Evolutionary conservation across 2,329 filamentous ascomycete genomes (phyloP).

Genomic region (Ceratocystis lukuohia): DNA sequence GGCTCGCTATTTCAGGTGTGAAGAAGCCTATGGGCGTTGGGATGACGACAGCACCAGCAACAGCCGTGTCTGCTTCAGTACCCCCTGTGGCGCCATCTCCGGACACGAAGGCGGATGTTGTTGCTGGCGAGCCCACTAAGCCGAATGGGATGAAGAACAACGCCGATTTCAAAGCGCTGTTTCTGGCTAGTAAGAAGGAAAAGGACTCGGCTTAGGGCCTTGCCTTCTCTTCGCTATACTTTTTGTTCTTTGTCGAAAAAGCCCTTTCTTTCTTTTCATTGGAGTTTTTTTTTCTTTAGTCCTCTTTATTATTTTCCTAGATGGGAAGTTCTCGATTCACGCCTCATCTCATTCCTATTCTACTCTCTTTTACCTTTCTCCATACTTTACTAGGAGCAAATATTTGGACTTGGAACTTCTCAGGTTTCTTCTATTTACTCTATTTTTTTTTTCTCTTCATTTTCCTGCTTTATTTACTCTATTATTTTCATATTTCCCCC

Average conservation of each 20-base stretch:
- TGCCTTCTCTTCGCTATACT: not conserved
- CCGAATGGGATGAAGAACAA: conserved; percentile 34
- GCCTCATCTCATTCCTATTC: not conserved
- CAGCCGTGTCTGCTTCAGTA: conserved; percentile 23
- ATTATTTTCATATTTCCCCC: not conserved
- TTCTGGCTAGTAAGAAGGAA: conserved; percentile 23
- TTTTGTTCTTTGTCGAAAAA: not conserved
- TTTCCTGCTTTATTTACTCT: not conserved
- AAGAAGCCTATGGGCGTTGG: conserved; percentile 17
- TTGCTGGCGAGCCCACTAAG: conserved; percentile 12
- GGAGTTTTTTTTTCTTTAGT: not conserved
- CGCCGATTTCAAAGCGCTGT: conserved; percentile 45
- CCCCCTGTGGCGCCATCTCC: conserved; percentile 21
- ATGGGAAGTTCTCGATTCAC: not conserved
- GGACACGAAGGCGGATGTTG: not conserved
- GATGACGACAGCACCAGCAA: not conserved
- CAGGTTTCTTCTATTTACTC: not conserved
- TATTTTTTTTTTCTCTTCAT: not conserved
- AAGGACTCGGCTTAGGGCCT: not conserved
- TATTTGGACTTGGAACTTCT: too few relatives aligned
- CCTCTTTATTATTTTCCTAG: not conserved
- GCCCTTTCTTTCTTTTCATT: not conserved
- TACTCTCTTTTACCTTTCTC: not conserved
- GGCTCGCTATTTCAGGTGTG: conserved; percentile 36
- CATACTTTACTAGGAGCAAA: too few relatives aligned